Evolutionary conservation across 148 eudicot genomes (phyloP).

Genomic region (Arbutus unedo): DNA sequence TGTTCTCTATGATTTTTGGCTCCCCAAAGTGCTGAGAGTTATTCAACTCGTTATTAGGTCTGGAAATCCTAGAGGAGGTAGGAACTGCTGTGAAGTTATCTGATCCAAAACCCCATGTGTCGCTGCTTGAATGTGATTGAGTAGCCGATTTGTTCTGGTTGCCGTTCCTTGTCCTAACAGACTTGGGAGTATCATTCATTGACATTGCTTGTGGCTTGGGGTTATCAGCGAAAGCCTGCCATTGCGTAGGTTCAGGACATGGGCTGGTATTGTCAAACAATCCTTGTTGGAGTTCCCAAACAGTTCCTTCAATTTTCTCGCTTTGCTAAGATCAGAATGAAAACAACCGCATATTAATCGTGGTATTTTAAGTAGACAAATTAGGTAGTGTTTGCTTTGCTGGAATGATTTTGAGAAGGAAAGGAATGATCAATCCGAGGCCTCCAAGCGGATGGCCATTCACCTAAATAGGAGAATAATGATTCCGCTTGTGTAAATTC

Average conservation of each 20-base stretch:
- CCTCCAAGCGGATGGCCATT: neutral
- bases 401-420: neutral
- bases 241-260: constrained; percentile 48
- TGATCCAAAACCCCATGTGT: constrained; percentile 70
- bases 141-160: constrained; percentile 43
- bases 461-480: neutral
- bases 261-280: constrained; percentile 35
- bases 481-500: neutral
- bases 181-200: constrained; percentile 34
- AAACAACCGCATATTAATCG: neutral
- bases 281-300: constrained; percentile 64
- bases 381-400: neutral
- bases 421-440: neutral
- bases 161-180: constrained; percentile 77
- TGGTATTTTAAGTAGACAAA: neutral
- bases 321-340: constrained; percentile 19
- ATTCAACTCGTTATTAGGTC: constrained; percentile 41
- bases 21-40: constrained; percentile 54
- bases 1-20: constrained; percentile 51
- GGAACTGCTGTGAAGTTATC: constrained; percentile 77
- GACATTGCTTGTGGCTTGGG: constrained; percentile 34
- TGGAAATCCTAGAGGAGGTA: constrained; percentile 41
- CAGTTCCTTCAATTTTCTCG: constrained; percentile 51
- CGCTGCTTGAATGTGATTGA: constrained; percentile 30
- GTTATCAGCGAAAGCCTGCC: constrained; percentile 74